These are phyloP conservation scores for Starmerella potacharoeniae DNA, from an alignment of 805 yeast genomes.

Conservation along the genomic window DNA sequence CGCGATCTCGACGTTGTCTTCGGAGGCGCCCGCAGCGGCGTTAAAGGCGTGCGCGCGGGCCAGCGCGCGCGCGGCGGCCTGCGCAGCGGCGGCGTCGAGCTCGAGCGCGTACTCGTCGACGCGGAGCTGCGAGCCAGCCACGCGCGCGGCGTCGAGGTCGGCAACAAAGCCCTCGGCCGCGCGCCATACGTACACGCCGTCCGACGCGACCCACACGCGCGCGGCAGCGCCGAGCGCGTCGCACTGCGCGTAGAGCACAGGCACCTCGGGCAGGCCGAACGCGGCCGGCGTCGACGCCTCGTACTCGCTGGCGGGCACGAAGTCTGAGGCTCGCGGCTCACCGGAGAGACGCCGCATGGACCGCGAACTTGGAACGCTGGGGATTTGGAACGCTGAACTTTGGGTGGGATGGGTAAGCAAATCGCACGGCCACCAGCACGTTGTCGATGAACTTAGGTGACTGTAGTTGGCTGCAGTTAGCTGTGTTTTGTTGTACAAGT, in stretches of 20 bases:
- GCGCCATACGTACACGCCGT: constrained; percentile 24
- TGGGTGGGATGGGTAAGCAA: neutral
- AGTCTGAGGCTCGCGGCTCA: constrained; percentile 22
- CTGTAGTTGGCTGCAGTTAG: too few relatives aligned
- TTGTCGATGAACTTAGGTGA: too few relatives aligned
- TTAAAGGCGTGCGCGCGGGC: neutral
- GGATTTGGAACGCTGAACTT: neutral
- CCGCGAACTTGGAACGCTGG: neutral
- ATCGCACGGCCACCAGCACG: neutral
- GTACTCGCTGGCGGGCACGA: constrained; percentile 24
- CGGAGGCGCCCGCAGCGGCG: neutral
- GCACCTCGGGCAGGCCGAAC: constrained; percentile 28
- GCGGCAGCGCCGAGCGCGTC: neutral
- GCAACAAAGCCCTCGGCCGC: neutral
- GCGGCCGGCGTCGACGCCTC: constrained; percentile 28
- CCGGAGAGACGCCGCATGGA: constrained; percentile 2
- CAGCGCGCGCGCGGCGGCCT: neutral
- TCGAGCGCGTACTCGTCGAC: neutral
- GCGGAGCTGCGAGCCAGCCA: neutral
- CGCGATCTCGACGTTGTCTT: constrained; percentile 12
- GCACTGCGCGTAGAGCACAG: constrained; percentile 22
- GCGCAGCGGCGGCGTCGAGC: neutral
- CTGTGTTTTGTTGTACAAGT: too few relatives aligned
- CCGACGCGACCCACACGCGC: constrained; percentile 23
- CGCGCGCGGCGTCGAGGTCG: neutral